Percentiles rank a stretch among this genome's conserved stretches.
Evolutionary conservation across 2,329 filamentous ascomycete genomes (phyloP).

Genomic region (Epichloe gansuensis): DNA sequence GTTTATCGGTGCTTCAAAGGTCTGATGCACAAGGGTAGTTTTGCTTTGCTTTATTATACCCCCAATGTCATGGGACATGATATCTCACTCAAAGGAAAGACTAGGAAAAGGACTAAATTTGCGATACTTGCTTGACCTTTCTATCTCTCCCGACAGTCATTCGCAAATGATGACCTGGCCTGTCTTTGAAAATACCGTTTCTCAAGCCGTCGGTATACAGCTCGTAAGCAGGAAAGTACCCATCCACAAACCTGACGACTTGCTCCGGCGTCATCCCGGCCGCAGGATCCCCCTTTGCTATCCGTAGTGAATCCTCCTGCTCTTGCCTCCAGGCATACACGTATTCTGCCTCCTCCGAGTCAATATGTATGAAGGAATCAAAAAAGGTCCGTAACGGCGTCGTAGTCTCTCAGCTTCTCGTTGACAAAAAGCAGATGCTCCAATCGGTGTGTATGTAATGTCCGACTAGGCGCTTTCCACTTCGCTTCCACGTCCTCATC

Average conservation of each 20-base stretch:
- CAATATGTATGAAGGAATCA: slow-evolving; percentile 44
- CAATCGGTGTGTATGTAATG: slow-evolving; percentile 32
- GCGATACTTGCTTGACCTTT: slow-evolving; percentile 26
- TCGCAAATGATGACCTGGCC: slow-evolving; percentile 43
- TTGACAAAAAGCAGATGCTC: slow-evolving; percentile 40
- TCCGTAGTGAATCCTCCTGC: slow-evolving; percentile 62
- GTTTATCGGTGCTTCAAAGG: background rate
- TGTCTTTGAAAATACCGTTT: slow-evolving; percentile 39
- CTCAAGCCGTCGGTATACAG: slow-evolving; percentile 50
- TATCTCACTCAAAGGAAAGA: background rate
- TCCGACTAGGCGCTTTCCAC: slow-evolving; percentile 37
- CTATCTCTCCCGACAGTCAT: slow-evolving; percentile 49
- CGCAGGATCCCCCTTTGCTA: slow-evolving; percentile 39
- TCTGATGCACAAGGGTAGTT: background rate
- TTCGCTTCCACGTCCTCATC: slow-evolving; percentile 37
- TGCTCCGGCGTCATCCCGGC: slow-evolving; percentile 73
- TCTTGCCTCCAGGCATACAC: slow-evolving; percentile 78
- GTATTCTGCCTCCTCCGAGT: slow-evolving; percentile 58
- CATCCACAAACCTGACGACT: slow-evolving; percentile 60
- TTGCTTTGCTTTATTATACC: slow-evolving; percentile 5
- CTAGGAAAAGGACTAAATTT: background rate
- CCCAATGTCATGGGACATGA: background rate
- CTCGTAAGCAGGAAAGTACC: slow-evolving; percentile 61
- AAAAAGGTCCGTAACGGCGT: slow-evolving; percentile 35
- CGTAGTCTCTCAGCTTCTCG: slow-evolving; percentile 32